Conservation (phyloP, 2,329 filamentous ascomycete species). For the Magnaporthiopsis poae region DNA sequence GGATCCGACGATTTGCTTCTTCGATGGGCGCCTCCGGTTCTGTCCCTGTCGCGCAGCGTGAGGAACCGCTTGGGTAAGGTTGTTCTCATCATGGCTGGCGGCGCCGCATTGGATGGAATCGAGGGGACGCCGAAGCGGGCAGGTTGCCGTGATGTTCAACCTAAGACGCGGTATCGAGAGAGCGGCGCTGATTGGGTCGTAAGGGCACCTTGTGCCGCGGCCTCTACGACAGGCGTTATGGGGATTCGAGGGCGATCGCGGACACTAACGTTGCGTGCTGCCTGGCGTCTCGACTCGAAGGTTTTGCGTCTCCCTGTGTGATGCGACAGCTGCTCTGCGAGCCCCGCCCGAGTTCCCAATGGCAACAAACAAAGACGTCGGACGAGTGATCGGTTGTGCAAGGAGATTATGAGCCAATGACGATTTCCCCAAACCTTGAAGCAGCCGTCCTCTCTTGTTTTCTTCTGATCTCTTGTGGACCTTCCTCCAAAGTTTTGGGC, state of each 20-base stretch:
- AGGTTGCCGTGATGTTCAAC: background rate
- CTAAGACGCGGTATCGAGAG: background rate
- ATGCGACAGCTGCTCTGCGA: background rate
- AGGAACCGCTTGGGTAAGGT: constrained; percentile 55
- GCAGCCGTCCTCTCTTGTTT: background rate
- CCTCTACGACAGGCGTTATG: background rate
- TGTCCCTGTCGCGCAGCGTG: constrained; percentile 57
- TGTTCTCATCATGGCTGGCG: constrained; percentile 38
- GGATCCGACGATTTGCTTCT: constrained; percentile 48
- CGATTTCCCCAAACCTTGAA: background rate
- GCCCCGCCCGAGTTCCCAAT: background rate
- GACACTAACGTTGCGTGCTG: background rate
- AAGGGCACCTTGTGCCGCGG: background rate
- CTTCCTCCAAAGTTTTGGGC: background rate
- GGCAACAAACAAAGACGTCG: background rate
- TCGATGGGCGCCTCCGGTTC: constrained; percentile 30
- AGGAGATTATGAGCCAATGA: background rate
- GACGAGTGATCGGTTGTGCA: background rate
- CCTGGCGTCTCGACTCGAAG: background rate
- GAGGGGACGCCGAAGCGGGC: background rate
- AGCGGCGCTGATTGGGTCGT: background rate
- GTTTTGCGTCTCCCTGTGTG: background rate
- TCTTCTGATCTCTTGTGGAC: background rate
- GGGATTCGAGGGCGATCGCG: background rate
- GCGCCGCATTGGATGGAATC: constrained; percentile 11